Base-by-base conservation (phyloP, 2,329 filamentous ascomycete species). In the Colletotrichum sp. region DNA sequence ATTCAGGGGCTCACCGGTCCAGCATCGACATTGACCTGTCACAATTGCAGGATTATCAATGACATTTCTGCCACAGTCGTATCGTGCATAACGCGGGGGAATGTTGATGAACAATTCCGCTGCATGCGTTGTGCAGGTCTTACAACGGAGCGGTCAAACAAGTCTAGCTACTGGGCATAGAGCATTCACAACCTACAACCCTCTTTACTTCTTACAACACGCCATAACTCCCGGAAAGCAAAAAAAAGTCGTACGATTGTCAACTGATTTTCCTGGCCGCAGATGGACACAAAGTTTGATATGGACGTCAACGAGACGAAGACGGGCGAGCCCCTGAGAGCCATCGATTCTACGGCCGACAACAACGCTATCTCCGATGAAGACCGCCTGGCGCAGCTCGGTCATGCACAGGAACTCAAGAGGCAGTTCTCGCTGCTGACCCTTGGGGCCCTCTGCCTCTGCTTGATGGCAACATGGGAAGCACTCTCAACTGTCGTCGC, bases 381-480 rank as follows among this genome's bases (percentile, higher is more conserved):
- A 36, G 68, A 79, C 1, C 77, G 80, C 1, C 76, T 83, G 12
- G 81, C 80, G 2, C 79, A 82, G 67, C 59, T 83, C 5, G 81
- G 81, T 2, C 81, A 82, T 11, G 44, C 76, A 8, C 81, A 82
- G 36, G 81, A 84, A 59, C 82, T 87, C 5, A 66, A 77, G 28
- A 74, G 78, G 19, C 70, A 74, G 22, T 87, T 88, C 78, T 86
- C 86, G 1, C 77, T 89, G 2, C 86, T 85, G 78, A 86, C 87
- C 1, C 81, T 90, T 3, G 84, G 83, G 16, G 82, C 84, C 6
- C 80, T 90, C 8, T 86, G 86, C 61, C 80, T 89, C 9, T 88
- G 86, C 61, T 80, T 90, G 60, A 89, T 89, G 87, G 88, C 85
- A 48, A 89, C 88, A 12, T 90, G 87, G 88, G 88, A 90, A 71